phyloP scores from a whole-genome alignment of 2,329 filamentous ascomycete genomes.

The Aspergillus ibericus region DNA sequence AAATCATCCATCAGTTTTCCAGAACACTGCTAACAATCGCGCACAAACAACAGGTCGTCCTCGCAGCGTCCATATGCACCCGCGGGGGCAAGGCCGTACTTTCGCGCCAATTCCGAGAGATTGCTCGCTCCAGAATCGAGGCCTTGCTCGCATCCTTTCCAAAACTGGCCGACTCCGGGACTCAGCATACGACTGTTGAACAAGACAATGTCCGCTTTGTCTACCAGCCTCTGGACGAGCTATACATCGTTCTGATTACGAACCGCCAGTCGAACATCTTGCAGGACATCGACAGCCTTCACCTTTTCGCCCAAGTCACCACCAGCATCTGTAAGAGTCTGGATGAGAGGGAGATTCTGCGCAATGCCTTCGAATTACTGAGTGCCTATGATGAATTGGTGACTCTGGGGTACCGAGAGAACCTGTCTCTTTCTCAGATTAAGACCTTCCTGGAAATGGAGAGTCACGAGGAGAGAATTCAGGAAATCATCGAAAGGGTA shows the following conservation, averaged over 20 bases:
- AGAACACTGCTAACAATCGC: conserved; percentile 18
- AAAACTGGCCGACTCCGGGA: conserved; percentile 92
- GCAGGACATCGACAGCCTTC: conserved; percentile 97
- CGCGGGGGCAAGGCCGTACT: conserved; percentile 97
- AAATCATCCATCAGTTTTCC: background rate
- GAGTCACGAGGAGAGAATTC: conserved; percentile 96
- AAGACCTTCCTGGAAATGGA: conserved; percentile 99
- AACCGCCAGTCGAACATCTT: conserved; percentile 99
- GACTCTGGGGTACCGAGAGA: conserved; percentile 92
- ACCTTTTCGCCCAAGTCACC: conserved; percentile 96
- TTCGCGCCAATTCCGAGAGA: conserved; percentile 96
- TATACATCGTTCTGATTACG: conserved; percentile 99
- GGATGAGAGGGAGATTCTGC: conserved; percentile 91
- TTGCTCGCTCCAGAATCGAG: conserved; percentile 94
- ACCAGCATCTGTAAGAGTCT: conserved; percentile 93
- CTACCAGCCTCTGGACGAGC: conserved; percentile 97
- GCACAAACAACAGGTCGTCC: conserved; percentile 71
- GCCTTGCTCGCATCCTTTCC: conserved; percentile 95
- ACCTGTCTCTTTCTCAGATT: conserved; percentile 93
- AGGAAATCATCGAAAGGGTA: conserved; percentile 94
- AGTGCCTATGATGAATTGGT: conserved; percentile 97
- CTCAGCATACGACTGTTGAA: conserved; percentile 96
- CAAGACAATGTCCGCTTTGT: conserved; percentile 99
- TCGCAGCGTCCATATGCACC: conserved; percentile 98
- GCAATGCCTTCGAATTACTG: conserved; percentile 93